A percentile compares a stretch with the other conserved stretches of the same genome.
These are phyloP conservation scores for Stagonosporopsis tanaceti DNA, from an alignment of 2,329 filamentous ascomycete species.

Conservation along the genomic window DNA sequence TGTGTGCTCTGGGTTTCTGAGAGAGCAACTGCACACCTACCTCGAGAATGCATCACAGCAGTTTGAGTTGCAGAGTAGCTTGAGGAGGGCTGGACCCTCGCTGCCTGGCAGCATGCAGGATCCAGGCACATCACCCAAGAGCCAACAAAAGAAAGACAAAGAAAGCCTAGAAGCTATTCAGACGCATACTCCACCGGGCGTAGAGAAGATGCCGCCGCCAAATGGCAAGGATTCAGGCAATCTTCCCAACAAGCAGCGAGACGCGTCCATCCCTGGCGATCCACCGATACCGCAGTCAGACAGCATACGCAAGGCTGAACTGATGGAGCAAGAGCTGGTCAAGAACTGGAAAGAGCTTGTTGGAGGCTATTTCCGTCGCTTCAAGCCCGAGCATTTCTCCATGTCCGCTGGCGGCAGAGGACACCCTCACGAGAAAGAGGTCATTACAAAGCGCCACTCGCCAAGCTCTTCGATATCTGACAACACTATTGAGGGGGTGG, in stretches of 20 bases:
- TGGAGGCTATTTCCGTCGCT: conserved; percentile 93
- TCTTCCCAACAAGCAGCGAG: conserved; percentile 36
- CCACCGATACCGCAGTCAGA: conserved; percentile 47
- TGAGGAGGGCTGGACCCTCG: conserved; percentile 53
- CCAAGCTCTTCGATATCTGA: conserved; percentile 33
- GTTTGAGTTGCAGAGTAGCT: conserved; percentile 80
- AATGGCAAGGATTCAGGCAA: conserved; percentile 30
- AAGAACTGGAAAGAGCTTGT: conserved; percentile 82
- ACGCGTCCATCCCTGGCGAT: conserved; percentile 33
- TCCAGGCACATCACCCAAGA: conserved; percentile 29
- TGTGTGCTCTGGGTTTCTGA: conserved; percentile 86
- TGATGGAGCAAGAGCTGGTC: conserved; percentile 75
- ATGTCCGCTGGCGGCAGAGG: conserved; percentile 51
- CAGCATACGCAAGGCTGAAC: conserved; percentile 68
- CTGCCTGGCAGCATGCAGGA: conserved; percentile 40
- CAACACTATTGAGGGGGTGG: conserved; percentile 56
- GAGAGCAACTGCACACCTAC: conserved; percentile 85
- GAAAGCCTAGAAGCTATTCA: conserved; percentile 56
- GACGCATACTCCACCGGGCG: conserved; percentile 56
- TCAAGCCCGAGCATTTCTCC: conserved; percentile 81
- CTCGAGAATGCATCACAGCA: conserved; percentile 80
- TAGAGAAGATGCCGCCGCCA: conserved; percentile 52
- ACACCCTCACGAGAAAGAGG: conserved; percentile 45
- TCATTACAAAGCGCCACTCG: conserved; percentile 34
- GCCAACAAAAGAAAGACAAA: conserved; percentile 40